These are phyloP conservation scores for Ensete glaucum DNA, from an alignment of 176 grass and related monocot genomes.

Conservation along the genomic window DNA sequence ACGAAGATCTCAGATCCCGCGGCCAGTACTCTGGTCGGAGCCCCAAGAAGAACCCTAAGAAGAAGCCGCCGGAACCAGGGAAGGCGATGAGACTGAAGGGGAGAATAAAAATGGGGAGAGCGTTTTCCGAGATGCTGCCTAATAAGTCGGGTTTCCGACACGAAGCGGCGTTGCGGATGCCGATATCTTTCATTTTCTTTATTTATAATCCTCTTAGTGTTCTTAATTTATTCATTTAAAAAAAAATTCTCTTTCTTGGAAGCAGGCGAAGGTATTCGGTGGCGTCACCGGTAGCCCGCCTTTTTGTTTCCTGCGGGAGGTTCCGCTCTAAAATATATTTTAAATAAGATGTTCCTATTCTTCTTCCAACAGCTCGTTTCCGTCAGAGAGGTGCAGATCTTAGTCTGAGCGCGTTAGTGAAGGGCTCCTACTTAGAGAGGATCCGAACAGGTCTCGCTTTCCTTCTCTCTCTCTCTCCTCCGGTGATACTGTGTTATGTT, in stretches of 20 bases:
- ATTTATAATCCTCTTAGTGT: neutral
- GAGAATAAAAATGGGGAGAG: neutral
- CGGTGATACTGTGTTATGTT: too few species aligned
- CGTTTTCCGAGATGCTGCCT: neutral
- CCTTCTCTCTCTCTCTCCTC: too few species aligned
- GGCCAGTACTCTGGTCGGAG: neutral
- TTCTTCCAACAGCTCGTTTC: too few species aligned
- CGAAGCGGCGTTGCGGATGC: slow-evolving; percentile 9
- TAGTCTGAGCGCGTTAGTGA: too few species aligned
- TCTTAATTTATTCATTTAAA: neutral
- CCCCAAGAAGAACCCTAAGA: neutral
- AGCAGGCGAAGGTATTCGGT: slow-evolving; percentile 6
- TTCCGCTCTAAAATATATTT: neutral
- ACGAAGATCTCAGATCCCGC: neutral
- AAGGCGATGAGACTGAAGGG: neutral
- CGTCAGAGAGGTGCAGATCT: too few species aligned
- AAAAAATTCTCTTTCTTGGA: neutral
- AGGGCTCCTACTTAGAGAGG: neutral
- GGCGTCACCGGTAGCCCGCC: neutral
- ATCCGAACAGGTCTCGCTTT: neutral
- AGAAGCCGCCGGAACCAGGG: neutral
- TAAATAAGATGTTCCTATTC: neutral
- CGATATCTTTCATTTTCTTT: neutral
- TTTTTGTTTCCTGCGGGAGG: neutral
- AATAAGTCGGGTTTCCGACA: slow-evolving; percentile 4